Evolutionary conservation across 805 yeast genomes (phyloP).

Genomic region (Kodamaea restingae): DNA sequence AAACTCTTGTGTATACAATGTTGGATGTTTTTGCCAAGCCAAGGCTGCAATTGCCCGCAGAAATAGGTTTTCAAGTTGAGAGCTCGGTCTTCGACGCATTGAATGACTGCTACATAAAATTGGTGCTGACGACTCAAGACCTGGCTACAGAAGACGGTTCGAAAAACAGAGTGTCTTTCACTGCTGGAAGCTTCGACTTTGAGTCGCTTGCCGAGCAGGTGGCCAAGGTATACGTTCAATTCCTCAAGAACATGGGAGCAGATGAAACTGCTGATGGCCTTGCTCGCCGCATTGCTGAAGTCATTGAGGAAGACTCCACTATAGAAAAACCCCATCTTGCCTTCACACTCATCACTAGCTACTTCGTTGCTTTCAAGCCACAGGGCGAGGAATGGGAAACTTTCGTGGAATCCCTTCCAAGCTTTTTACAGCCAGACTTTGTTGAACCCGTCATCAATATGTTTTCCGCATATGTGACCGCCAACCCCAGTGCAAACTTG

Average conservation of each 20-base stretch:
- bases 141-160: constrained; percentile 2
- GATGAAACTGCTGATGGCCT: neutral
- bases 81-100: neutral
- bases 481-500: constrained; percentile 15
- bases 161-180: constrained; percentile 4
- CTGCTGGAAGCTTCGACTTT: constrained; percentile 9
- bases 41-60: neutral
- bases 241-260: constrained; percentile 1
- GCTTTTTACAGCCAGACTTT: constrained; percentile 24
- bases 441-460: constrained; percentile 20
- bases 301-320: constrained; percentile 8
- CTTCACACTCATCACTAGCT: constrained; percentile 6
- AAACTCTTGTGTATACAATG: constrained; percentile 2
- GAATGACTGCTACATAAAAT: neutral
- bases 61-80: neutral
- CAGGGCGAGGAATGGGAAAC: constrained; percentile 1
- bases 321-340: constrained; percentile 8
- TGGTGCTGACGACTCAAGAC: too few relatives aligned
- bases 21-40: constrained; percentile 4
- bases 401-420: constrained; percentile 16
- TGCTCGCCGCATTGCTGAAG: neutral
- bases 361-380: constrained; percentile 7
- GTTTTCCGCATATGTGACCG: constrained; percentile 8
- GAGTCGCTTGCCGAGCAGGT: constrained; percentile 9
- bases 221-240: constrained; percentile 11